phyloP scores from a whole-genome alignment of 2,329 filamentous ascomycete species.

The Ceratocystis papillata region DNA sequence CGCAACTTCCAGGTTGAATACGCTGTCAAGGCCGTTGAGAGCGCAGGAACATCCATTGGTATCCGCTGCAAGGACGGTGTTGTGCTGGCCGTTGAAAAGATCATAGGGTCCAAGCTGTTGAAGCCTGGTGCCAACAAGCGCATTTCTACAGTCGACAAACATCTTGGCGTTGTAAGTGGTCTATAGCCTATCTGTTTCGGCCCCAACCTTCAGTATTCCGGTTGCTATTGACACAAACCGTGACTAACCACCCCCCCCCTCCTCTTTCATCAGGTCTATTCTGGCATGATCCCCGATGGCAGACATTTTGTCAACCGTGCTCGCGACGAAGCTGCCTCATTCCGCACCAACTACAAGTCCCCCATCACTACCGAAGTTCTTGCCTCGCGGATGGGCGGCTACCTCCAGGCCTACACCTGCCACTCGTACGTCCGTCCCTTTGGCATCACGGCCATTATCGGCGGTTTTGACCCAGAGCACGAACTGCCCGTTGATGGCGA shows the following conservation, averaged over 20 bases:
- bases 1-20: constrained; percentile 99
- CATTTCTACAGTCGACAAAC: constrained; percentile 87
- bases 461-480: constrained; percentile 81
- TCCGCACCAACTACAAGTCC: constrained; percentile 88
- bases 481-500: constrained; percentile 81
- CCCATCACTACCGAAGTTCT: constrained; percentile 84
- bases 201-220: no score
- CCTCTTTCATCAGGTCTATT: constrained; percentile 57
- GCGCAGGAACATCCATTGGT: constrained; percentile 88
- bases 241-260: background rate
- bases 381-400: constrained; percentile 85
- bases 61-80: constrained; percentile 97
- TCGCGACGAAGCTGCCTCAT: constrained; percentile 82
- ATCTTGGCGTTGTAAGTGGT: constrained; percentile 74
- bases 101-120: constrained; percentile 86
- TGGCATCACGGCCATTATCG: constrained; percentile 88
- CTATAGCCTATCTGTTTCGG: no score
- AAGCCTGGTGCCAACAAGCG: constrained; percentile 94
- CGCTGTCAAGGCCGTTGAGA: constrained; percentile 96
- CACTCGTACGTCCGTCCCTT: constrained; percentile 96
- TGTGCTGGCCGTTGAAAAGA: constrained; percentile 91
- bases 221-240: background rate
- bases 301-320: constrained; percentile 90
- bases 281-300: constrained; percentile 88
- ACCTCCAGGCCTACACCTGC: constrained; percentile 93